These are phyloP conservation scores for Pseudogymnoascus sp. DNA, from an alignment of 2,329 filamentous ascomycete genomes.

Conservation along the genomic window DNA sequence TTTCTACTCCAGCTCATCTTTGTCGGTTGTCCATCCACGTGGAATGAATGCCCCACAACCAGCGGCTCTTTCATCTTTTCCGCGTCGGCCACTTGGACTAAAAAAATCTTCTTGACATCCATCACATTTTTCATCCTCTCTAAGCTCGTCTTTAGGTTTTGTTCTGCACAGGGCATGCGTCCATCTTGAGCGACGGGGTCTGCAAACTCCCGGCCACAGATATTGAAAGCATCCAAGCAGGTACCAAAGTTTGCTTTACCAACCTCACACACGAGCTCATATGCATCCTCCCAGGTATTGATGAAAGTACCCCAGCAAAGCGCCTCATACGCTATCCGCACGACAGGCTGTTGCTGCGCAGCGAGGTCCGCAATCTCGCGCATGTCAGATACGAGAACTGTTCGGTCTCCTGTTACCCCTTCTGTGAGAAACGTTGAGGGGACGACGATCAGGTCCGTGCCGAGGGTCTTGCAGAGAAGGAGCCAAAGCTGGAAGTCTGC, in stretches of 20 bases:
- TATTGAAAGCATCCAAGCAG: slow-evolving; percentile 73
- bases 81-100: slow-evolving; percentile 70
- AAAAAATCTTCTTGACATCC: slow-evolving; percentile 49
- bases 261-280: slow-evolving; percentile 59
- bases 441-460: slow-evolving; percentile 63
- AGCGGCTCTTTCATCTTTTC: slow-evolving; percentile 55
- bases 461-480: slow-evolving; percentile 44
- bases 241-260: slow-evolving; percentile 66
- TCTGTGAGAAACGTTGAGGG: slow-evolving; percentile 59
- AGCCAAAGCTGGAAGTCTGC: slow-evolving; percentile 8
- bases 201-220: slow-evolving; percentile 62
- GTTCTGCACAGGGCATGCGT: slow-evolving; percentile 22
- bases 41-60: slow-evolving; percentile 47
- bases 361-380: slow-evolving; percentile 61
- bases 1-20: slow-evolving; percentile 77
- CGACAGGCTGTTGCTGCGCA: slow-evolving; percentile 36
- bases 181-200: slow-evolving; percentile 48
- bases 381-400: slow-evolving; percentile 56
- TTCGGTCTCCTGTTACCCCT: slow-evolving; percentile 41
- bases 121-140: slow-evolving; percentile 19
- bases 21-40: slow-evolving; percentile 49
- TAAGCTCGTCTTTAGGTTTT: slow-evolving; percentile 37
- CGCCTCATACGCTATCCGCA: slow-evolving; percentile 68
- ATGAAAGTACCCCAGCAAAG: slow-evolving; percentile 65
- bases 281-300: slow-evolving; percentile 65